Evolutionary conservation across 345 rosid species (phyloP).

Genomic region (Eucalyptus curtisii): DNA sequence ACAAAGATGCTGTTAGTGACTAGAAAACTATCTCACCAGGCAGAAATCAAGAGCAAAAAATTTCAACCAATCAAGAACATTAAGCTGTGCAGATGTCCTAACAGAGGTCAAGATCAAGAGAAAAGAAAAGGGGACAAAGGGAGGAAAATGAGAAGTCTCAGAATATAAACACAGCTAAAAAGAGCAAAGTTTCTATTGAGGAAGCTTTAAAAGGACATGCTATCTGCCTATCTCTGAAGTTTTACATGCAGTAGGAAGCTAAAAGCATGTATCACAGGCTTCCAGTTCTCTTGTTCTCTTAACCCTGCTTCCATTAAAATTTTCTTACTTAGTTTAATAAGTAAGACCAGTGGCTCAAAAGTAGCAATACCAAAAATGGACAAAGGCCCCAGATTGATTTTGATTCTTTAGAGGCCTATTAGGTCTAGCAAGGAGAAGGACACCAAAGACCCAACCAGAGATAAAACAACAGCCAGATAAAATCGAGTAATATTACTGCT

Average conservation of each 20-base stretch:
- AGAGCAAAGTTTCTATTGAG: background rate
- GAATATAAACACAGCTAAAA: background rate
- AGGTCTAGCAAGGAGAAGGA: background rate
- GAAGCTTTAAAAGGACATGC: background rate
- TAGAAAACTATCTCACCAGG: background rate
- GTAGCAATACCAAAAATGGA: background rate
- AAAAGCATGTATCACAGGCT: background rate
- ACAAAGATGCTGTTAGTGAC: background rate
- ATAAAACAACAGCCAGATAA: background rate
- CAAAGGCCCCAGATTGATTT: background rate
- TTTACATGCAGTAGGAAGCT: background rate
- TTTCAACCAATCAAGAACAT: background rate
- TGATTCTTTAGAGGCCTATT: background rate
- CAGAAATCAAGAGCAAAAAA: background rate
- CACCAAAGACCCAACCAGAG: background rate
- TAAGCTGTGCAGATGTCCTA: background rate
- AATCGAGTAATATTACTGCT: background rate
- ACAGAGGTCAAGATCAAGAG: background rate
- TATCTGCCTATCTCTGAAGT: background rate
- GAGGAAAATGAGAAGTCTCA: background rate
- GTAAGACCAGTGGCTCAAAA: background rate
- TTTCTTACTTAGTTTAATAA: background rate
- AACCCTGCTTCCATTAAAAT: background rate
- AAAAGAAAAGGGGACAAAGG: background rate
- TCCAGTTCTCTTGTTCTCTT: background rate